Percentiles rank a stretch among this genome's conserved stretches.
phyloP scores from a whole-genome alignment of 495 filamentous ascomycete genomes.

The Gamarada debralockiae region DNA sequence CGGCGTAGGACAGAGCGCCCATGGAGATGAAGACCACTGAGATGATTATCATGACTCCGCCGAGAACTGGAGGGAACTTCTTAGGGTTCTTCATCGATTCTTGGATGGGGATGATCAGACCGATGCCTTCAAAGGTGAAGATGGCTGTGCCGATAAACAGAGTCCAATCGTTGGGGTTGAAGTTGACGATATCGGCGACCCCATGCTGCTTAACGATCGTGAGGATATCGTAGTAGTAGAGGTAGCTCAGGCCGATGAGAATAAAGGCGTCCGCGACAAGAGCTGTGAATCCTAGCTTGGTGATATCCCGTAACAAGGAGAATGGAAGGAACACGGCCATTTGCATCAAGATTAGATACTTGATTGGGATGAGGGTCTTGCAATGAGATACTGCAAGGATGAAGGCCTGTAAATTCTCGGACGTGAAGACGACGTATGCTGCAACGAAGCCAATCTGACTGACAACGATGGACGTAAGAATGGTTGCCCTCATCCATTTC shows the following conservation, averaged over 20 bases:
- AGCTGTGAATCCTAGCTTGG: constrained; percentile 86
- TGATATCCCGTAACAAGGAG: constrained; percentile 90
- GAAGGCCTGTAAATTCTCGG: constrained; percentile 93
- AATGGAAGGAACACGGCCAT: constrained; percentile 90
- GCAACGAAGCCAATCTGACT: constrained; percentile 94
- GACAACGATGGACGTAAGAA: constrained; percentile 85
- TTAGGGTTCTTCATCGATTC: constrained; percentile 88
- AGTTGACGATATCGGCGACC: constrained; percentile 75
- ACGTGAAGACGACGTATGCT: constrained; percentile 98
- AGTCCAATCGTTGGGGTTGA: constrained; percentile 88
- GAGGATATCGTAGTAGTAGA: constrained; percentile 91
- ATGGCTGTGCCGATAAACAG: constrained; percentile 98
- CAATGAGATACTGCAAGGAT: constrained; percentile 80
- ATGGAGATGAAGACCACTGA: constrained; percentile 85
- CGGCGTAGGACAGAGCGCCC: constrained; percentile 91
- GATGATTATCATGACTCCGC: constrained; percentile 89
- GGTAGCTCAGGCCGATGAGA: constrained; percentile 82
- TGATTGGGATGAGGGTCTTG: constrained; percentile 74
- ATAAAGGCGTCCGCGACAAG: constrained; percentile 93
- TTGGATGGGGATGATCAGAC: constrained; percentile 98
- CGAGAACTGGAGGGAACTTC: constrained; percentile 85
- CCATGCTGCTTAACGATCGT: constrained; percentile 76
- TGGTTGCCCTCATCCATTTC: constrained; percentile 79
- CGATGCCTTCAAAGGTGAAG: constrained; percentile 97
- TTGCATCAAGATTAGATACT: constrained; percentile 87